A percentile compares a stretch with the other conserved stretches of the same genome.
phyloP scores from a whole-genome alignment of 1,139 yeast species.

The Protomyces pachydermus region DNA sequence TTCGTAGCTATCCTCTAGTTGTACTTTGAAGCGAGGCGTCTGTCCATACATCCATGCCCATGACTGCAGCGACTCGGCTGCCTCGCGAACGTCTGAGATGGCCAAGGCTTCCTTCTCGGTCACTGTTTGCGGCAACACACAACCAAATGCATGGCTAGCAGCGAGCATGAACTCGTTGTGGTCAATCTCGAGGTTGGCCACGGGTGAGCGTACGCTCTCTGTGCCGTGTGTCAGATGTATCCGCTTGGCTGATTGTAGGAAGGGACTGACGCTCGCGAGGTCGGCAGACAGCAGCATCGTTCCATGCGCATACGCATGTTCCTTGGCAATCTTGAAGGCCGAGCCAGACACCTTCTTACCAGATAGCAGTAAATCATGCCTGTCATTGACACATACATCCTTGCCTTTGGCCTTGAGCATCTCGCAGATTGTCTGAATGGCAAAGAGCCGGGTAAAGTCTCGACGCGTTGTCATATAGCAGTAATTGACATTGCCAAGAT shows the following conservation, averaged over 20 bases:
- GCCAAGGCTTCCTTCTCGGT: constrained; percentile 6
- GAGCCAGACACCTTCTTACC: constrained; percentile 74
- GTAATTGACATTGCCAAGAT: constrained; percentile 83
- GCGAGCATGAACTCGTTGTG: constrained; percentile 48
- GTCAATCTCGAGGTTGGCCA: constrained; percentile 55
- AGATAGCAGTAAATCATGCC: constrained; percentile 70
- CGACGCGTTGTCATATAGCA: constrained; percentile 69
- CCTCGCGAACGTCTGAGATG: constrained; percentile 3
- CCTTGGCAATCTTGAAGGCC: constrained; percentile 78
- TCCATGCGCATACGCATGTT: constrained; percentile 90
- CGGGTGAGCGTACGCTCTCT: constrained; percentile 71
- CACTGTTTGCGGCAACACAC: constrained; percentile 38
- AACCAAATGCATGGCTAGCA: constrained; percentile 48
- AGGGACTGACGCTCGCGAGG: constrained; percentile 52
- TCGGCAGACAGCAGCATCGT: constrained; percentile 79
- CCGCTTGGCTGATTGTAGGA: constrained; percentile 49
- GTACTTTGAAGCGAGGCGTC: constrained; percentile 54
- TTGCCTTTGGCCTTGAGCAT: constrained; percentile 45
- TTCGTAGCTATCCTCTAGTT: not conserved
- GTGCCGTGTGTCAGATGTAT: constrained; percentile 59
- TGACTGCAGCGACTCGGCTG: constrained; percentile 38
- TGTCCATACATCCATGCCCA: constrained; percentile 74
- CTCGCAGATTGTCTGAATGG: constrained; percentile 52
- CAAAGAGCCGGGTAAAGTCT: constrained; percentile 59
- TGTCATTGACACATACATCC: constrained; percentile 50